Evolutionary conservation across 192 early-diverging fungal genomes (phyloP), one percentile per base, ranked within the genome.

Genomic region (Entomortierella lignicola): DNA sequence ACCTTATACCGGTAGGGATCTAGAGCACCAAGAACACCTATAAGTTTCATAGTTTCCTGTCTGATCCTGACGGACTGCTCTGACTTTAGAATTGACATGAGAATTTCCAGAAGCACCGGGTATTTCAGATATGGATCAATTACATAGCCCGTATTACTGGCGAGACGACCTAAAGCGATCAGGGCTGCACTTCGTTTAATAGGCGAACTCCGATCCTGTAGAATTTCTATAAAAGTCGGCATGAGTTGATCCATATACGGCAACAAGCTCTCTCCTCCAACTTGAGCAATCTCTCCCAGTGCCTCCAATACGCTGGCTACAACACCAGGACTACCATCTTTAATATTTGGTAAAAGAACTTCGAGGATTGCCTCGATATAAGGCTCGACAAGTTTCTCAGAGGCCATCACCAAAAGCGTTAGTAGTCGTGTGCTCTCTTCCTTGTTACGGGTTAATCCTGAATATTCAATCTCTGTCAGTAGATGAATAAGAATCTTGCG

Each of bases 1-100:
- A 86, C 85, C 69, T 87, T 89, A 61, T 89, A 82, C 2, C 83
- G 83, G 82, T 97, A 95, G 15, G 97, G 96, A 86, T 99, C 97
- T 23, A 99, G 81, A 12, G 97, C 97, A 27, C 97, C 97, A 10
- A 99, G 87, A 17, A 95, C 94, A 60, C 97, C 97, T 52, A 99
- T 87, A 15, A 96, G 84, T 54, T 96, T 96, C 27, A 97, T 89
- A 1, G 92, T 93, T 77, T 97, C 95, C 27, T 87, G 77, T 29
- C 95, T 87, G 26, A 98, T 92, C 10, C 74, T 79, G 10, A 86
- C 71, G 8, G 86, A 85, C 54, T 91, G 88, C 82, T 98, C 96
- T 0, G 92, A 89, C 68, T 96, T 94, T 15, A 99, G 73, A 47
- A 98, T 92, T 8, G 64, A 81, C 27, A 95, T 90, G 29, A 98